phyloP scores from a whole-genome alignment of 352 stramenopile species.

The Phytophthora pistaciae region DNA sequence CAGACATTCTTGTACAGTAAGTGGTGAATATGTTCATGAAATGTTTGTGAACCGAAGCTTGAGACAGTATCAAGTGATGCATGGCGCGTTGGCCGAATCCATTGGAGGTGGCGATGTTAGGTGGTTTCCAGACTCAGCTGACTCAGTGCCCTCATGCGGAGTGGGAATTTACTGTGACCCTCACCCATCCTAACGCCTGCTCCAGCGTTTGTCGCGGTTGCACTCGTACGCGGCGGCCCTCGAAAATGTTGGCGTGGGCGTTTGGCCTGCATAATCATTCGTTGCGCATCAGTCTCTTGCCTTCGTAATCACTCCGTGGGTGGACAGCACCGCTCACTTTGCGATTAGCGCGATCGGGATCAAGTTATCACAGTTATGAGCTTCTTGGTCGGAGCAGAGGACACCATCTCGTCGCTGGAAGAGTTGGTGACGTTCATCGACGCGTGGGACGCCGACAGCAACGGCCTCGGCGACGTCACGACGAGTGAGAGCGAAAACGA shows the following conservation, averaged over 20 bases:
- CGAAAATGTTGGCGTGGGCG: not conserved
- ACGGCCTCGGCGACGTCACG: constrained; percentile 1
- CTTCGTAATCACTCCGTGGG: constrained; percentile 13
- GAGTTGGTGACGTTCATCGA: constrained; percentile 41
- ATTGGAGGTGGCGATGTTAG: not conserved
- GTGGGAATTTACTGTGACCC: not conserved
- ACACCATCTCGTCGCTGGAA: constrained; percentile 25
- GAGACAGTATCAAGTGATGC: not conserved
- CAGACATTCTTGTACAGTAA: too few species aligned
- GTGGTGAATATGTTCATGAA: not conserved
- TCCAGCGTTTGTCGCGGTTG: constrained; percentile 18
- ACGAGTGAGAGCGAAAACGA: constrained; percentile 24
- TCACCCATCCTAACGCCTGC: constrained; percentile 17
- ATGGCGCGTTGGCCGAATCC: not conserved
- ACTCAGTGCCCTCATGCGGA: not conserved
- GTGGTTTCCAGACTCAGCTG: not conserved
- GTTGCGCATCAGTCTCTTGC: constrained; percentile 10
- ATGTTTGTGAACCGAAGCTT: too few species aligned
- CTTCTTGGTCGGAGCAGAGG: constrained; percentile 13
- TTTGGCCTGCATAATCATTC: constrained; percentile 15
- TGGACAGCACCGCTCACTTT: constrained; percentile 10
- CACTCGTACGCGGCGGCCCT: not conserved
- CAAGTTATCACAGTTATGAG: constrained; percentile 14
- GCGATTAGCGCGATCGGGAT: constrained; percentile 6
- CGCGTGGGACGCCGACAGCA: constrained; percentile 18